Conservation (phyloP, 1,139 yeast species). For the Magnusiomyces magnusii region DNA sequence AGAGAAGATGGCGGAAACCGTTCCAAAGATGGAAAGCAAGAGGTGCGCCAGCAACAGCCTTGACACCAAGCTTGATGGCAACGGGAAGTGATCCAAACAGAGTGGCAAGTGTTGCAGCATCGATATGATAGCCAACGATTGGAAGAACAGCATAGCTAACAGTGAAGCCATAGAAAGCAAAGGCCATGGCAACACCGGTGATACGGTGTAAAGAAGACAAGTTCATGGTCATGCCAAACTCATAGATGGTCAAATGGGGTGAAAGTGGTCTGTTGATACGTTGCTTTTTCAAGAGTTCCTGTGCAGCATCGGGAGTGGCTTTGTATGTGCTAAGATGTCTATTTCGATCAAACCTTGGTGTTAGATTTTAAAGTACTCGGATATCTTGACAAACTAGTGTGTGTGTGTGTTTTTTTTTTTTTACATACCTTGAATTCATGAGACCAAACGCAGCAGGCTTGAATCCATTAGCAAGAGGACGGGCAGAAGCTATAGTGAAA, state of each 20-base stretch:
- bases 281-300: constrained; percentile 67
- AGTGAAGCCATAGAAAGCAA: constrained; percentile 64
- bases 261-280: constrained; percentile 84
- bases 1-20: constrained; percentile 85
- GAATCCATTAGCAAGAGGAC: constrained; percentile 5
- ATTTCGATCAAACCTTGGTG: constrained; percentile 2
- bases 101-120: constrained; percentile 51
- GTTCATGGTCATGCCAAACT: constrained; percentile 81
- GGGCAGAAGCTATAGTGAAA: constrained; percentile 11
- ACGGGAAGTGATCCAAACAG: constrained; percentile 47
- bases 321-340: constrained; percentile 49
- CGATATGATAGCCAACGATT: constrained; percentile 50
- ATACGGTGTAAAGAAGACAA: constrained; percentile 81
- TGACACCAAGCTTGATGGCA: constrained; percentile 51
- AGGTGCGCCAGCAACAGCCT: constrained; percentile 69
- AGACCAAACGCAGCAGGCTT: constrained; percentile 12
- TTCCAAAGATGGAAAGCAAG: constrained; percentile 80
- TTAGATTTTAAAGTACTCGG: background rate
- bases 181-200: constrained; percentile 78
- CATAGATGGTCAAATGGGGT: constrained; percentile 83
- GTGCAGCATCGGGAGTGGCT: constrained; percentile 57
- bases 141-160: constrained; percentile 68
- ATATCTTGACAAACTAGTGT: too few species aligned
- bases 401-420: too few species aligned
- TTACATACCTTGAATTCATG: constrained; percentile 15